These are phyloP conservation scores for Chlorella sp. DNA, from an alignment of 139 green algal genomes.

Conservation along the genomic window DNA sequence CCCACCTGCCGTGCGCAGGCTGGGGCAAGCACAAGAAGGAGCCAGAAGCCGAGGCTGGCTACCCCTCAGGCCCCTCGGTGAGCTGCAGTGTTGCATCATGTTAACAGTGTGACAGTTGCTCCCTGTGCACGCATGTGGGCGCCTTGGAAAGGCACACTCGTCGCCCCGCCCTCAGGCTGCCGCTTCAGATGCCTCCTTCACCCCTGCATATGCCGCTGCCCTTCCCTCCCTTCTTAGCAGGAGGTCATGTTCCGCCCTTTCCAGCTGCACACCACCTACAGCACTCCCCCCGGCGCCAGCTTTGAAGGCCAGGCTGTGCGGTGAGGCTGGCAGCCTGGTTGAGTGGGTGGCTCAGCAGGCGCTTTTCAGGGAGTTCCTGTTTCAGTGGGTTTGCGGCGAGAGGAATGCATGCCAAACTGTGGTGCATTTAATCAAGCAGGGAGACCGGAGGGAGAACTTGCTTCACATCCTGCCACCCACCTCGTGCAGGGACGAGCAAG, in stretches of 20 bases:
- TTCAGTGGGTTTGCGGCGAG: too few species aligned
- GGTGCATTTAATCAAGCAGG: too few species aligned
- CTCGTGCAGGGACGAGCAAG: conserved; percentile 13
- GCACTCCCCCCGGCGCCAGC: not conserved
- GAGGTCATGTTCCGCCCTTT: conserved; percentile 3
- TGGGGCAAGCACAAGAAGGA: conserved; percentile 27
- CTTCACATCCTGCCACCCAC: not conserved
- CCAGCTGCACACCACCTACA: conserved; percentile 15
- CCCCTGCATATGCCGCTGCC: not conserved
- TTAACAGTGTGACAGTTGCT: too few species aligned
- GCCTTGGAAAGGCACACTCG: too few species aligned
- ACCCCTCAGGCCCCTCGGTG: conserved; percentile 18
- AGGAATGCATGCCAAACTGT: too few species aligned
- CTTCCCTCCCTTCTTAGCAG: not conserved
- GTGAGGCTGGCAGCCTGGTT: not conserved
- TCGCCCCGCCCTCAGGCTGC: too few species aligned
- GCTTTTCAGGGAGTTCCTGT: too few species aligned
- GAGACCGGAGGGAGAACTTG: too few species aligned
- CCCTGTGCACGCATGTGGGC: too few species aligned
- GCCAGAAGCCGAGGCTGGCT: not conserved
- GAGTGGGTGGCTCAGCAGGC: too few species aligned
- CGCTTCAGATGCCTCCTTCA: not conserved
- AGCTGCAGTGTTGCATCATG: too few species aligned
- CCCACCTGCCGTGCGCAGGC: too few species aligned
- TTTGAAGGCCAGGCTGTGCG: conserved; percentile 29